Evolutionary conservation across 345 rosid genomes (phyloP), one percentile per base, ranked within the genome.

Genomic region (Brassica carinata): DNA sequence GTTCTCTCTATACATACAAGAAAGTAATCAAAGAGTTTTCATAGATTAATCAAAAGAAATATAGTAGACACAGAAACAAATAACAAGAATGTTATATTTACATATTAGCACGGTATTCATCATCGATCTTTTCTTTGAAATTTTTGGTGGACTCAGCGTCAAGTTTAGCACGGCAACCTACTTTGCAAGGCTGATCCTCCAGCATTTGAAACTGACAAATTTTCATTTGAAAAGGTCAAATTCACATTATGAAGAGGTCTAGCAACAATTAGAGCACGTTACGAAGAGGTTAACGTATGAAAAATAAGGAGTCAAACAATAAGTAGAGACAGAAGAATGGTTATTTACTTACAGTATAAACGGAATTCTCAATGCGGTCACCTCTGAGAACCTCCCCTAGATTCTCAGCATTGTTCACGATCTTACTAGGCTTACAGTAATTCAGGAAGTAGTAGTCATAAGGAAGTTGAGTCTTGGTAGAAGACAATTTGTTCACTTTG

Each of bases 321-420:
- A 23, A 23, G 26, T 23, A 23, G 26, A 23, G n/a, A 1, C 19
- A 82, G 57, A 79, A 78, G 64, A 29, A 75, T 29, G 40, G 31
- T 0, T 30, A 66, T 64, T 62, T 30, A 33, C 96, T 90, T 80
- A 95, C 98, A 63, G 79, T 85, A 77, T 91, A 93, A 17, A 93
- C 80, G 7, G 99, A 95, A 84, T 95, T 95, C 89, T 95, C 99
- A 69, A 95, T 95, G 58, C 99, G 96, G 79, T 95, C 99, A 69
- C 99, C 99, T 70, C 98, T 90, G 68, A 95, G 98, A 79, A 92
- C 97, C 90, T 86, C 99, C 64, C 99, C 97, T 81, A 93, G 80
- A 83, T 93, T 93, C 67, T 93, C 98, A 1, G 94, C 98, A 73
- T 30, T 93, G 86, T 90, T 95, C 79, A 84, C 4, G 81, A 93